Conservation (phyloP, 495 filamentous ascomycete species). For the Aspergillus coremiiformis region DNA sequence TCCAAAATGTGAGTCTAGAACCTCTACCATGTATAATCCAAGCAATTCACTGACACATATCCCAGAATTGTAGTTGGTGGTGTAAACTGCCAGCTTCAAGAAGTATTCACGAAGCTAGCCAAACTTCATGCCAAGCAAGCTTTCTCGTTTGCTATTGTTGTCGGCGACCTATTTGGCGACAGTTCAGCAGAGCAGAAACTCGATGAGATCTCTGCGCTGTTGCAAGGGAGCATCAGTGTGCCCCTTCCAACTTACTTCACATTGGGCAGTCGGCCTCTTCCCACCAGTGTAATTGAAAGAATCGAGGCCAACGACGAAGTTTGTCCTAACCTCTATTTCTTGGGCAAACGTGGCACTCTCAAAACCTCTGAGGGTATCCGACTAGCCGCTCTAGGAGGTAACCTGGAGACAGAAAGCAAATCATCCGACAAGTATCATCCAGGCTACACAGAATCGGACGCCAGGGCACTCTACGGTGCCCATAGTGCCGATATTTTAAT, state of each 20-base stretch:
- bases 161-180: slow-evolving; percentile 70
- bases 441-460: slow-evolving; percentile 68
- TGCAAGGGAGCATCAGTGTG: slow-evolving; percentile 62
- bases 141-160: slow-evolving; percentile 76
- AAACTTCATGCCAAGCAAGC: slow-evolving; percentile 74
- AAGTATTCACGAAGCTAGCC: slow-evolving; percentile 69
- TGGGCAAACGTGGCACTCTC: slow-evolving; percentile 74
- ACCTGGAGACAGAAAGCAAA: slow-evolving; percentile 46
- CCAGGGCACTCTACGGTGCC: slow-evolving; percentile 61
- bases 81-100: slow-evolving; percentile 63
- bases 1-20: slow-evolving; percentile 58
- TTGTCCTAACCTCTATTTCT: slow-evolving; percentile 78
- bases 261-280: slow-evolving; percentile 61
- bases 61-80: slow-evolving; percentile 72
- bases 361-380: slow-evolving; percentile 87
- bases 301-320: slow-evolving; percentile 74
- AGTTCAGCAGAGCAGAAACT: slow-evolving; percentile 42
- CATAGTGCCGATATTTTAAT: slow-evolving; percentile 77
- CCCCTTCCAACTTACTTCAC: slow-evolving; percentile 84
- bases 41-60: slow-evolving; percentile 3
- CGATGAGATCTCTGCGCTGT: slow-evolving; percentile 52
- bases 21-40: background rate
- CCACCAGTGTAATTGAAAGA: slow-evolving; percentile 57
- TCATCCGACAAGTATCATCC: slow-evolving; percentile 59
- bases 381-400: slow-evolving; percentile 74